These are phyloP conservation scores for Pyrenophora teres DNA, from an alignment of 2,329 filamentous ascomycete genomes.

Conservation along the genomic window DNA sequence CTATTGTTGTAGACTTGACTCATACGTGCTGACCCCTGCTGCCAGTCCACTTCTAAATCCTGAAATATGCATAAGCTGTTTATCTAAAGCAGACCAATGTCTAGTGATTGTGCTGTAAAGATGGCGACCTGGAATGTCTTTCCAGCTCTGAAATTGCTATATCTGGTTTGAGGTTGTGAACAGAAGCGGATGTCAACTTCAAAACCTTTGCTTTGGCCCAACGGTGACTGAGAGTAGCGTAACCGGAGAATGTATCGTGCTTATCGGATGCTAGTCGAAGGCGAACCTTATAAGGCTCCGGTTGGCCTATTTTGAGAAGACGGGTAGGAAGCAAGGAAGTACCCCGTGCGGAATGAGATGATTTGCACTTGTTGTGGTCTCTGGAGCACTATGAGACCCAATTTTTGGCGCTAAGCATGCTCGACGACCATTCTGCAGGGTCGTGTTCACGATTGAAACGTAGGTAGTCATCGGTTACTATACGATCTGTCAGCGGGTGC, in stretches of 20 bases:
- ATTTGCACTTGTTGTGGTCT: background rate
- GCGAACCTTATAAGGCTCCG: background rate
- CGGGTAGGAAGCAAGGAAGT: background rate
- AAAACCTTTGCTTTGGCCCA: background rate
- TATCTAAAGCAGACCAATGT: background rate
- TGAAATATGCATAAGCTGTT: constrained; percentile 1
- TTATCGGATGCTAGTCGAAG: background rate
- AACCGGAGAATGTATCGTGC: background rate
- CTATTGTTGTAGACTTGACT: background rate
- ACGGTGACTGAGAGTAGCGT: constrained; percentile 3
- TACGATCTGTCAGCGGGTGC: no score
- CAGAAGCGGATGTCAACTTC: background rate
- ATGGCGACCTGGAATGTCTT: background rate
- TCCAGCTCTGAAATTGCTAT: background rate
- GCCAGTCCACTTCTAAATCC: background rate
- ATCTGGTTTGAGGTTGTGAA: background rate
- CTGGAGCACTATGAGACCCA: background rate
- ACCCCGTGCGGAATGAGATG: background rate
- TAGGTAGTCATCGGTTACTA: no score
- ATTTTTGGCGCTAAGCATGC: background rate
- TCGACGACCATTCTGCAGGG: background rate
- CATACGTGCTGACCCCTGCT: background rate
- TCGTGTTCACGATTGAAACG: no score
- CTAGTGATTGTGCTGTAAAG: background rate
- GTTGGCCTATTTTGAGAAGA: background rate